A percentile compares a stretch with the other conserved stretches of the same genome.
Evolutionary conservation across 2,329 filamentous ascomycete genomes (phyloP).

Genomic region (Aspergillus persii): DNA sequence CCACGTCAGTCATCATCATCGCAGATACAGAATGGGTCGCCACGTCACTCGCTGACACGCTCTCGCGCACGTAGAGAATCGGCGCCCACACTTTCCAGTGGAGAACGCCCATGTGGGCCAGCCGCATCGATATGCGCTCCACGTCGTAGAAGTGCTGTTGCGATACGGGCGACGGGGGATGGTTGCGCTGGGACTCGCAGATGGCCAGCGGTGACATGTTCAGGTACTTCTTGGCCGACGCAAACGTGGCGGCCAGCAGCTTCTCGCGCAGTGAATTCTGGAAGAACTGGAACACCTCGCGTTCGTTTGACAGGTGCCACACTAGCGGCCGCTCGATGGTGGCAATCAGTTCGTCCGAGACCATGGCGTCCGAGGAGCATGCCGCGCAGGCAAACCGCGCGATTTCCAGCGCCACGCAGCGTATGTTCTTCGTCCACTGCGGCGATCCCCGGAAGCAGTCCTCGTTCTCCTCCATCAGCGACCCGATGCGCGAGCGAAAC

Average conservation of each 20-base stretch:
- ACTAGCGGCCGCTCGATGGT: constrained; percentile 35
- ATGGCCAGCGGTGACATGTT: constrained; percentile 44
- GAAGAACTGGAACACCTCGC: constrained; percentile 33
- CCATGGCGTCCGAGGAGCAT: constrained; percentile 26
- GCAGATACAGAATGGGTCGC: constrained; percentile 2
- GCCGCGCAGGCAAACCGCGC: constrained; percentile 37
- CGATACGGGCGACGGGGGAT: constrained; percentile 18
- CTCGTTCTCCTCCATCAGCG: constrained; percentile 36
- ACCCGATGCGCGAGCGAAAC: constrained; percentile 40
- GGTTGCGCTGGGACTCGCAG: constrained; percentile 40
- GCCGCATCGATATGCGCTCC: constrained; percentile 63
- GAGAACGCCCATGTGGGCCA: constrained; percentile 79
- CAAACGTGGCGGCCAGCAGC: constrained; percentile 31
- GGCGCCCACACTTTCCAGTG: constrained; percentile 89
- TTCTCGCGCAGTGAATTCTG: constrained; percentile 33
- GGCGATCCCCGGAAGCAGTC: constrained; percentile 21
- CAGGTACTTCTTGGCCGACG: constrained; percentile 37
- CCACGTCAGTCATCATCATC: constrained; percentile 8
- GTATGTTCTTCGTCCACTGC: constrained; percentile 36
- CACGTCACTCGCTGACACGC: constrained; percentile 19
- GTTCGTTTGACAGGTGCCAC: constrained; percentile 34
- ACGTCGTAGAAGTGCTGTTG: constrained; percentile 34
- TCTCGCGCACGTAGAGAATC: constrained; percentile 60
- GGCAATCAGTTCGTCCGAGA: constrained; percentile 34
- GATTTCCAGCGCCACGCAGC: constrained; percentile 43